Conservation (phyloP, 2,329 filamentous ascomycete species). For the Verticillium albo-atrum region DNA sequence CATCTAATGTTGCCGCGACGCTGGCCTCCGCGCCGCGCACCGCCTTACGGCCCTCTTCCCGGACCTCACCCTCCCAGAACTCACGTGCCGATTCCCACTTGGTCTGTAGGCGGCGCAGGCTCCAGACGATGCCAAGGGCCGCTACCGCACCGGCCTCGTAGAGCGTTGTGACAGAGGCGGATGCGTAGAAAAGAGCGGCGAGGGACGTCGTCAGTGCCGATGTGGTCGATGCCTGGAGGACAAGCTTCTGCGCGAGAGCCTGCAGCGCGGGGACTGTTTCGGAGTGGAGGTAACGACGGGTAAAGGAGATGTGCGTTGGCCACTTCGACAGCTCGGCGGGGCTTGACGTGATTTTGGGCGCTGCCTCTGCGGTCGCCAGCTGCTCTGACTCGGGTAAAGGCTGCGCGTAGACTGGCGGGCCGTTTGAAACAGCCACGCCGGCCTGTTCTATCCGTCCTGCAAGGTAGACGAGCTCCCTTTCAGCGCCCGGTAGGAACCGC, state of each 20-base stretch:
- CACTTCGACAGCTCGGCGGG: conserved; percentile 42
- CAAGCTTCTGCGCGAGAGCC: conserved; percentile 66
- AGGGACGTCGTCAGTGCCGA: conserved; percentile 57
- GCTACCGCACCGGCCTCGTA: conserved; percentile 61
- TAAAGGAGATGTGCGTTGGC: conserved; percentile 70
- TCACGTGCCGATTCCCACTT: conserved; percentile 56
- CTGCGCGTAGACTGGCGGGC: conserved; percentile 25
- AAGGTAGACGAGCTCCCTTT: conserved; percentile 78
- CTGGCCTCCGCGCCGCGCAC: conserved; percentile 52
- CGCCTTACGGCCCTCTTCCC: conserved; percentile 61
- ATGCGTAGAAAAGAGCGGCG: conserved; percentile 52
- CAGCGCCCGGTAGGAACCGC: conserved; percentile 72
- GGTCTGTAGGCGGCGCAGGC: conserved; percentile 54
- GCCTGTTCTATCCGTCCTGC: conserved; percentile 66
- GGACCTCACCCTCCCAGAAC: conserved; percentile 64
- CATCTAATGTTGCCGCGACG: conserved; percentile 41
- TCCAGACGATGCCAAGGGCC: conserved; percentile 56
- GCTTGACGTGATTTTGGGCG: not conserved
- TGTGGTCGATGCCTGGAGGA: conserved; percentile 71
- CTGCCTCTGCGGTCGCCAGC: not conserved
- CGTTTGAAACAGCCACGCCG: conserved; percentile 17
- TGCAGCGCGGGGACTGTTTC: conserved; percentile 68
- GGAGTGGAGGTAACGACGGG: conserved; percentile 62
- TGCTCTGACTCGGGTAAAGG: conserved; percentile 20
- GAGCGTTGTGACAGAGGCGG: conserved; percentile 44